phyloP scores from a whole-genome alignment of 2,329 filamentous ascomycete genomes.

The Acrocalymma vagum region DNA sequence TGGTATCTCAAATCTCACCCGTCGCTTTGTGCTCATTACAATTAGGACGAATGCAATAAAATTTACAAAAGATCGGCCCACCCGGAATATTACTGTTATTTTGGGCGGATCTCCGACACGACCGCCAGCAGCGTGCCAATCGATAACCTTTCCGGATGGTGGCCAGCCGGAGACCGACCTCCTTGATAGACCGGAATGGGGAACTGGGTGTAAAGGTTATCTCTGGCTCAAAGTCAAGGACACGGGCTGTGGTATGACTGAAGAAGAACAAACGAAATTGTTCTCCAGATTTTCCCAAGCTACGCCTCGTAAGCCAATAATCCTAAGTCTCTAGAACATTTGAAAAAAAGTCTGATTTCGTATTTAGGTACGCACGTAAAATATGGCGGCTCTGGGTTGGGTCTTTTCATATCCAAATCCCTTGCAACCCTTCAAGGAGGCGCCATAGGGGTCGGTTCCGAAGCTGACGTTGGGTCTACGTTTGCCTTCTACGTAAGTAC shows the following conservation, averaged over 20 bases:
- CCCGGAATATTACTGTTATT: conserved; percentile 46
- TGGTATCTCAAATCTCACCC: conserved; percentile 26
- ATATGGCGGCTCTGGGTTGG: conserved; percentile 53
- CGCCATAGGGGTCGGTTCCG: conserved; percentile 52
- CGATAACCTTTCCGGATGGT: conserved; percentile 24
- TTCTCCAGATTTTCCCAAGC: conserved; percentile 42
- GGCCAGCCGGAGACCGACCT: conserved; percentile 10
- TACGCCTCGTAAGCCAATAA: conserved; percentile 28
- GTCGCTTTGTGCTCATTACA: conserved; percentile 28
- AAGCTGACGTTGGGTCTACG: conserved; percentile 41
- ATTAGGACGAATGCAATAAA: conserved; percentile 40
- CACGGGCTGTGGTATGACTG: conserved; percentile 49
- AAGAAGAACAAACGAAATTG: conserved; percentile 45
- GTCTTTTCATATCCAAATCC: conserved; percentile 53
- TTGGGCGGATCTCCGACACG: conserved; percentile 40
- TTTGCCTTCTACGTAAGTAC: conserved; percentile 53
- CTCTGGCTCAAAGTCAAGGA: conserved; percentile 47
- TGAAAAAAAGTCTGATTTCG: neutral
- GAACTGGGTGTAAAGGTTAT: conserved; percentile 42
- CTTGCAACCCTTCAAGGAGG: conserved; percentile 45
- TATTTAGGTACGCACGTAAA: conserved; percentile 35
- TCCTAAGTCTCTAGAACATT: too few species aligned
- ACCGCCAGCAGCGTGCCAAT: conserved; percentile 21
- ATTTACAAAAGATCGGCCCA: conserved; percentile 45
- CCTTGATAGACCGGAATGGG: conserved; percentile 34